A percentile compares a stretch with the other conserved stretches of the same genome.
These are phyloP conservation scores for Cyclocybe aegerita DNA, from an alignment of 768 basidiomycete species.

Conservation along the genomic window DNA sequence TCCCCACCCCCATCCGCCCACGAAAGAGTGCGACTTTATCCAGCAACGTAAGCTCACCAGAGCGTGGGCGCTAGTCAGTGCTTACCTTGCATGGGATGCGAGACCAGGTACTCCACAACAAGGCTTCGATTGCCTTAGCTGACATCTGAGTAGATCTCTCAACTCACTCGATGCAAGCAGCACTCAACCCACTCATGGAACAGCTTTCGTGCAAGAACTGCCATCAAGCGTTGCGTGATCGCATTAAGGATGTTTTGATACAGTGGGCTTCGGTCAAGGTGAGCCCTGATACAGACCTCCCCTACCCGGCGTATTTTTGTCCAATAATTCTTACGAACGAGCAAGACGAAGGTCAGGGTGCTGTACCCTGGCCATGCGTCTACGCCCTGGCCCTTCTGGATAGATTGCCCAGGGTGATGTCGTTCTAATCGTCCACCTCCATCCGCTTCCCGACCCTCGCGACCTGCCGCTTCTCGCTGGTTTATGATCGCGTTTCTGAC, in stretches of 20 bases:
- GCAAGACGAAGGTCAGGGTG: too few species aligned
- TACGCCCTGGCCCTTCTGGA: too few species aligned
- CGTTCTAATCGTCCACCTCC: too few species aligned
- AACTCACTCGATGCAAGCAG: conserved; percentile 43
- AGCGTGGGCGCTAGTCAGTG: conserved; percentile 29
- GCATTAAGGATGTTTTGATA: conserved; percentile 45
- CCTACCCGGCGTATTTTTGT: too few species aligned
- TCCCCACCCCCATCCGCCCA: conserved; percentile 21
- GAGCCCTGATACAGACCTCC: not conserved
- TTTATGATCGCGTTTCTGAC: too few species aligned
- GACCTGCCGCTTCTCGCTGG: too few species aligned
- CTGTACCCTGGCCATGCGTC: too few species aligned
- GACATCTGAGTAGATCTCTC: conserved; percentile 42
- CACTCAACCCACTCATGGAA: conserved; percentile 47
- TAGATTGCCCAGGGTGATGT: too few species aligned
- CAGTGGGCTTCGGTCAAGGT: conserved; percentile 62
- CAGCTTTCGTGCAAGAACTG: conserved; percentile 48
- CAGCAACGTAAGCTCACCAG: conserved; percentile 25
- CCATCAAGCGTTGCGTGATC: conserved; percentile 37
- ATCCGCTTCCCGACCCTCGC: too few species aligned
- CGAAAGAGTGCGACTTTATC: conserved; percentile 19
- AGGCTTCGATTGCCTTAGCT: conserved; percentile 31
- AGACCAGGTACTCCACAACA: conserved; percentile 14
- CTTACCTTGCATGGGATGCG: conserved; percentile 27
- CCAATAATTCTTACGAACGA: too few species aligned